Evolutionary conservation across 2,329 filamentous ascomycete genomes (phyloP).

Genomic region (Aspergillus arachidicola): DNA sequence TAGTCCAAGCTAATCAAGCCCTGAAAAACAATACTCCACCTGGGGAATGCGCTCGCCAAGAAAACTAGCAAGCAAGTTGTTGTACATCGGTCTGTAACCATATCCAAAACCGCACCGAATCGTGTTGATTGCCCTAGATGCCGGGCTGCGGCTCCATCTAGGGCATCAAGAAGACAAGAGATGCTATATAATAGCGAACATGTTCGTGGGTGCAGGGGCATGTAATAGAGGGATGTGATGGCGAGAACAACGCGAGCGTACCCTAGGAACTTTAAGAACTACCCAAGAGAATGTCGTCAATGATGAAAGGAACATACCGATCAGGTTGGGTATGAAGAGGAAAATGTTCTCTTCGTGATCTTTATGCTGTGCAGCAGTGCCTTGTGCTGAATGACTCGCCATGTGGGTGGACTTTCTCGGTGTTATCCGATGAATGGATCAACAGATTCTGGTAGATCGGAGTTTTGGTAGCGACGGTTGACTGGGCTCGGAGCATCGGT

Average conservation of each 20-base stretch:
- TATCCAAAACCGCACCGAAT: conserved; percentile 92
- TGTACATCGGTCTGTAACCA: conserved; percentile 95
- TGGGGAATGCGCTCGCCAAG: conserved; percentile 86
- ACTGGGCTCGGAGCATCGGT: no score
- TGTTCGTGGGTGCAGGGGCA: conserved; percentile 93
- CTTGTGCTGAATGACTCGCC: not conserved
- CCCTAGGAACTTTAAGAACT: conserved; percentile 50
- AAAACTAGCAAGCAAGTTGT: conserved; percentile 91
- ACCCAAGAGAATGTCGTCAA: not conserved
- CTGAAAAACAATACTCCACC: conserved; percentile 90
- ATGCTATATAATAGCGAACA: conserved; percentile 81
- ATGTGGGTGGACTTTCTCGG: not conserved
- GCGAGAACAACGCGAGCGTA: conserved; percentile 76
- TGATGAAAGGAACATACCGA: conserved; percentile 54
- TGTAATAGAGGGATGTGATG: conserved; percentile 90
- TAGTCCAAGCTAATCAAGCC: conserved; percentile 86
- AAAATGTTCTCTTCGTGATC: conserved; percentile 67
- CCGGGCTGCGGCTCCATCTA: conserved; percentile 87
- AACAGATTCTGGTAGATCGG: no score
- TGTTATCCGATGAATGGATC: no score
- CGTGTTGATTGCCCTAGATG: conserved; percentile 82
- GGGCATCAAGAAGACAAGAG: conserved; percentile 87
- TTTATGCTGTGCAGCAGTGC: not conserved
- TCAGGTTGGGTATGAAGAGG: conserved; percentile 75
- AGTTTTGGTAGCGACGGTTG: no score